A percentile compares a stretch with the other conserved stretches of the same genome.
These are phyloP conservation scores for Marchantia polymorpha DNA, from an alignment of 225 moss, liverwort and hornwort species.

Conservation along the genomic window DNA sequence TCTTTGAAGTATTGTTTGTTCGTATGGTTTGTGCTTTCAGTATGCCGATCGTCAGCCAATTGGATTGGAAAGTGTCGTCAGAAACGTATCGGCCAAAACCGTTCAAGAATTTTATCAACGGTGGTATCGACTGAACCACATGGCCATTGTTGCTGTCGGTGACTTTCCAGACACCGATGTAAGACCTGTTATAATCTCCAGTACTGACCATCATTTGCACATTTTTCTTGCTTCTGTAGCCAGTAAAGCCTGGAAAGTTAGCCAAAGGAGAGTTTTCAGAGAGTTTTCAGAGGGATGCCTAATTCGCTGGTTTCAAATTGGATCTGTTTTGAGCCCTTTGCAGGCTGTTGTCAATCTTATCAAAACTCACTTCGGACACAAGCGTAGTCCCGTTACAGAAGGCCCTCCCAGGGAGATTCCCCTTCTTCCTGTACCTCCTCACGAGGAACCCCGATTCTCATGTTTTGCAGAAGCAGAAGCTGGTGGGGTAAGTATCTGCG, in stretches of 20 bases:
- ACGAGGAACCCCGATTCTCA: constrained; percentile 87
- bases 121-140: constrained; percentile 88
- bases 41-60: constrained; percentile 93
- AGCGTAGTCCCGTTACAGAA: constrained; percentile 45
- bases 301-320: background rate
- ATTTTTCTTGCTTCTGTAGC: too few relatives aligned
- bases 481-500: constrained; percentile 58
- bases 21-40: constrained; percentile 37
- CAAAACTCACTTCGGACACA: constrained; percentile 74
- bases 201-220: too few relatives aligned
- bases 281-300: too few relatives aligned
- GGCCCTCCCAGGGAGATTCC: constrained; percentile 51
- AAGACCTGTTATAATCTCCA: constrained; percentile 6
- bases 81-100: constrained; percentile 63
- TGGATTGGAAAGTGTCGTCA: constrained; percentile 91
- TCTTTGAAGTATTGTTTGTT: background rate
- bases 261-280: too few relatives aligned
- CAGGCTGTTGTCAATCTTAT: constrained; percentile 87
- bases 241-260: too few relatives aligned
- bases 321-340: background rate
- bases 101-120: constrained; percentile 85
- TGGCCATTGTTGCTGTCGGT: constrained; percentile 91
- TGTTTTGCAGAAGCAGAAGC: constrained; percentile 95
- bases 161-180: constrained; percentile 83
- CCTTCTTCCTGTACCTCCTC: constrained; percentile 61